Percentiles rank a stretch among this genome's conserved stretches.
phyloP scores from a whole-genome alignment of 2,329 filamentous ascomycete genomes.

The Elsinoe fawcettii region DNA sequence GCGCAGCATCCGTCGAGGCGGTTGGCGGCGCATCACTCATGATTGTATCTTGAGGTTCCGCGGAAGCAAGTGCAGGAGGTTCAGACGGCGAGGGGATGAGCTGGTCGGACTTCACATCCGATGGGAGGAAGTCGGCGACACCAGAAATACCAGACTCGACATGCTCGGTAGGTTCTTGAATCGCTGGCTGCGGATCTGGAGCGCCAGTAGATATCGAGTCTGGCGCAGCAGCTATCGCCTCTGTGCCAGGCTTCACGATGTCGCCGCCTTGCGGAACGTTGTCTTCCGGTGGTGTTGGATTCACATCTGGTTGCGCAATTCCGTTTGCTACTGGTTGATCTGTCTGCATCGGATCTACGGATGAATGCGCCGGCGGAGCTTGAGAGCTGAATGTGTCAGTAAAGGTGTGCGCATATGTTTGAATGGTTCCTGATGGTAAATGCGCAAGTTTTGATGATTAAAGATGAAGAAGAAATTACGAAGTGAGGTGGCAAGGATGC shows the following conservation, averaged over 20 bases:
- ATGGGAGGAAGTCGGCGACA: slow-evolving; percentile 36
- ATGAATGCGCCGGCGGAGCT: neutral
- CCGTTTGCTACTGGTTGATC: slow-evolving; percentile 1
- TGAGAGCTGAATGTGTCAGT: neutral
- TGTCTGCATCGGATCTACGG: slow-evolving; percentile 2
- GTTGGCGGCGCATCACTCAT: slow-evolving; percentile 17
- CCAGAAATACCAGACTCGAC: slow-evolving; percentile 38
- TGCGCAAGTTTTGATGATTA: neutral
- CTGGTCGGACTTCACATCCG: slow-evolving; percentile 35
- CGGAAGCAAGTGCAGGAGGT: slow-evolving; percentile 28
- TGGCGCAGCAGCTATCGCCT: neutral
- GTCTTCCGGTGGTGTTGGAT: slow-evolving; percentile 16
- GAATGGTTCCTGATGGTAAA: neutral
- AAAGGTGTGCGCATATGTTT: neutral
- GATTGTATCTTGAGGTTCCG: slow-evolving; percentile 18
- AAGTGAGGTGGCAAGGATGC: neutral
- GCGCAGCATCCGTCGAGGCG: neutral
- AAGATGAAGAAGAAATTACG: neutral
- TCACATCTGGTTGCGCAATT: neutral
- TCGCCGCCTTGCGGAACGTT: slow-evolving; percentile 17
- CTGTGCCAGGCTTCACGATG: slow-evolving; percentile 20
- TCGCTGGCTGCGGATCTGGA: slow-evolving; percentile 10
- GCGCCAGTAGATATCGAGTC: slow-evolving; percentile 8
- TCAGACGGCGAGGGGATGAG: slow-evolving; percentile 37
- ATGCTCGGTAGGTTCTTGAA: slow-evolving; percentile 32